Conservation (phyloP, 2,329 filamentous ascomycete genomes). For the Ceratocystis diversiconidia region DNA sequence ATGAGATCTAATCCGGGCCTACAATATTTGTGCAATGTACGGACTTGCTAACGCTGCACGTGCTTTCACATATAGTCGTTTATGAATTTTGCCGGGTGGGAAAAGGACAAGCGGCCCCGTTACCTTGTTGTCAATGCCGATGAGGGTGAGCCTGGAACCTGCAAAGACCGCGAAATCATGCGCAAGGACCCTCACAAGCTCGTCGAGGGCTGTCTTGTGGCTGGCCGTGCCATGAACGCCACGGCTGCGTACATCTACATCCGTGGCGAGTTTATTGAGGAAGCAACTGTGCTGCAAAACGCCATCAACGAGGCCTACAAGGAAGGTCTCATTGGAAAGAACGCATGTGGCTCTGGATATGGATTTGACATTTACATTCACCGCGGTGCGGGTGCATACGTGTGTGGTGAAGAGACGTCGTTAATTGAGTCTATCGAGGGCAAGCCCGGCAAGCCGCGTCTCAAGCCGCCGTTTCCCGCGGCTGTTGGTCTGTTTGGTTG, state of each 20-base stretch:
- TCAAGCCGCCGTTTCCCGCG: conserved; percentile 97
- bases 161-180: conserved; percentile 99
- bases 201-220: conserved; percentile 88
- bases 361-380: conserved; percentile 97
- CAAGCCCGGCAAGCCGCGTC: conserved; percentile 93
- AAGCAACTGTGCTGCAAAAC: conserved; percentile 81
- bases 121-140: conserved; percentile 98
- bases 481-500: conserved; percentile 96
- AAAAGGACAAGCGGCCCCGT: conserved; percentile 88
- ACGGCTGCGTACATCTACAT: conserved; percentile 99
- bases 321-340: conserved; percentile 91
- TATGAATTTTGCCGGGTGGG: conserved; percentile 99
- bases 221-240: conserved; percentile 96
- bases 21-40: background rate
- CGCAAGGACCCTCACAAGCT: conserved; percentile 99
- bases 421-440: conserved; percentile 96
- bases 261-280: conserved; percentile 92
- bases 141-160: conserved; percentile 95
- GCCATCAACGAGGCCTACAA: conserved; percentile 97
- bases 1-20: background rate
- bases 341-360: conserved; percentile 91
- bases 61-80: conserved; percentile 52
- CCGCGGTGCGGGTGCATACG: conserved; percentile 92
- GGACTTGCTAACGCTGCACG: background rate
- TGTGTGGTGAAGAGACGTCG: conserved; percentile 96